These are phyloP conservation scores for Themeda triandra DNA, from an alignment of 176 grass and related monocot genomes.

Conservation along the genomic window DNA sequence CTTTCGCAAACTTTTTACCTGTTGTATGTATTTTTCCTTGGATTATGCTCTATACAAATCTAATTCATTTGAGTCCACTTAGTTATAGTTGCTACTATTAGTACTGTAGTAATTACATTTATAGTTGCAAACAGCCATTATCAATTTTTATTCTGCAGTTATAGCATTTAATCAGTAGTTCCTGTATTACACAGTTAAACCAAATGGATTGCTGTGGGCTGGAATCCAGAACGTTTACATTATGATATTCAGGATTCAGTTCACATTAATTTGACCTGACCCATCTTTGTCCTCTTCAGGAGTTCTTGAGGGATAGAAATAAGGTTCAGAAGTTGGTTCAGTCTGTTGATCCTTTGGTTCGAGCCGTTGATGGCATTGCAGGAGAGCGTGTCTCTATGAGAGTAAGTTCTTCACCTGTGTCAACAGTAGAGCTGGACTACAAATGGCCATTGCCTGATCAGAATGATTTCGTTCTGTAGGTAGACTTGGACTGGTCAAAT, in stretches of 20 bases:
- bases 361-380: constrained; percentile 74
- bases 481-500: constrained; percentile 74
- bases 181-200: background rate
- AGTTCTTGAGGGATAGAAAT: constrained; percentile 73
- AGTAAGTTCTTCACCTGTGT: constrained; percentile 48
- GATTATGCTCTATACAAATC: constrained; percentile 2
- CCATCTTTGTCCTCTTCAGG: constrained; percentile 34
- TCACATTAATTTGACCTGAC: background rate
- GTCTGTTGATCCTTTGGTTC: constrained; percentile 64
- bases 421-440: background rate
- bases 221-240: constrained; percentile 4
- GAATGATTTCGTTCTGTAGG: constrained; percentile 34
- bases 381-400: constrained; percentile 80
- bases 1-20: constrained; percentile 74
- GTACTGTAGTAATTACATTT: background rate
- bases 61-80: background rate
- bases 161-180: background rate
- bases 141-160: background rate
- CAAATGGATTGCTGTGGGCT: background rate
- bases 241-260: background rate
- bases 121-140: background rate
- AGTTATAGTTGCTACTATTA: background rate
- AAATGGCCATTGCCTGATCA: background rate
- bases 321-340: constrained; percentile 64
- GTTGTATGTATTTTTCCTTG: constrained; percentile 49